Conservation (phyloP, 257 asterid genomes). For the Misopates orontium region DNA sequence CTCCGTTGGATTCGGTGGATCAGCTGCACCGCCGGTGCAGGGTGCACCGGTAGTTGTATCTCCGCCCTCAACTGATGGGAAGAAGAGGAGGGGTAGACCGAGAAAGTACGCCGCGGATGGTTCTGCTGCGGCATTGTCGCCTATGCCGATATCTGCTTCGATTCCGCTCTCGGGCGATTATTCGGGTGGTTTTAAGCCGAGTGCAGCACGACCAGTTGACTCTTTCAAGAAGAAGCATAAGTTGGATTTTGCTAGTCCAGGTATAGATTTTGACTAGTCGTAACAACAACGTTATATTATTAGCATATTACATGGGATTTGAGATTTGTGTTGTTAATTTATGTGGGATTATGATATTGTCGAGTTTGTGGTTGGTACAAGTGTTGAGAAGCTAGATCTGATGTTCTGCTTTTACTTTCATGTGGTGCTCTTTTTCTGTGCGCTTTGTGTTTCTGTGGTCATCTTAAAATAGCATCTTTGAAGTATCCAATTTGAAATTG, state of each 20-base stretch:
- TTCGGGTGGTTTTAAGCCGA: conserved; percentile 60
- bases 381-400: conserved; percentile 46
- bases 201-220: conserved; percentile 42
- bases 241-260: conserved; percentile 58
- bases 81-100: conserved; percentile 92
- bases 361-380: conserved; percentile 4
- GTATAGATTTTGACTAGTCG: conserved; percentile 37
- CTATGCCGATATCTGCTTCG: conserved; percentile 97
- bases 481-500: conserved; percentile 43
- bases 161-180: conserved; percentile 81
- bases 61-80: conserved; percentile 40
- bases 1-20: conserved; percentile 46
- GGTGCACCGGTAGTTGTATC: conserved; percentile 34
- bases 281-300: too few species aligned
- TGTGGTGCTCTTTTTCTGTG: conserved; percentile 34
- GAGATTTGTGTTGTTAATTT: too few species aligned
- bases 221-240: conserved; percentile 73
- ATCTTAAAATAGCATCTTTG: conserved; percentile 27
- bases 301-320: too few species aligned
- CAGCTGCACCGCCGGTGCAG: conserved; percentile 44
- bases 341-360: too few species aligned
- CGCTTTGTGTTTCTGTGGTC: conserved; percentile 41
- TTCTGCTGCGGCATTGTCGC: conserved; percentile 69
- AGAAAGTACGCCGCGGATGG: conserved; percentile 78
- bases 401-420: conserved; percentile 32